These are phyloP conservation scores for Trichomonas gallinae DNA, from an alignment of 208 protist species.

Conservation along the genomic window DNA sequence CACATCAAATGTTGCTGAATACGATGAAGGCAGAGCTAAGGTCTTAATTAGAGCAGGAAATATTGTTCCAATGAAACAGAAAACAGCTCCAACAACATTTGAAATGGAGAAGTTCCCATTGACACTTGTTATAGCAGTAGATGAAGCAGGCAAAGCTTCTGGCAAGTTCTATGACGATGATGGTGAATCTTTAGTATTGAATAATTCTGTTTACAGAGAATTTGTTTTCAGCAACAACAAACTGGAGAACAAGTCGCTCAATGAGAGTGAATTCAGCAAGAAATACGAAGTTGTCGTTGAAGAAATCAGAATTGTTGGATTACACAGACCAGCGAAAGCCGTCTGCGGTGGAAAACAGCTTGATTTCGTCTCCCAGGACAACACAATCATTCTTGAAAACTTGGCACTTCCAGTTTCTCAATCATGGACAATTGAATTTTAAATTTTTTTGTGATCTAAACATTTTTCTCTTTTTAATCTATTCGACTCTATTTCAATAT, in stretches of 20 bases:
- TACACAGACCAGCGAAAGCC: background rate
- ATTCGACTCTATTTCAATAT: no score
- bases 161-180: conserved; percentile 36
- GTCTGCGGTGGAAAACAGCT: background rate
- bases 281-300: background rate
- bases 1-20: background rate
- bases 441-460: no score
- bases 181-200: conserved; percentile 27
- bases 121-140: conserved; percentile 43
- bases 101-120: conserved; percentile 54
- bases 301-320: background rate
- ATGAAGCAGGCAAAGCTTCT: conserved; percentile 9
- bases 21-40: background rate
- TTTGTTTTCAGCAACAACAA: background rate
- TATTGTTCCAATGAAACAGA: conserved; percentile 68
- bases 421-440: background rate
- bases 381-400: background rate
- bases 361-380: background rate
- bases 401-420: background rate
- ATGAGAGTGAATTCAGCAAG: background rate
- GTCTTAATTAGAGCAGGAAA: conserved; percentile 71
- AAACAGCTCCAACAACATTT: conserved; percentile 59
- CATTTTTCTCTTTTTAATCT: no score
- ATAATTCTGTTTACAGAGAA: background rate
- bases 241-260: background rate